Percentiles rank a stretch among this genome's conserved stretches.
These are phyloP conservation scores for Daldinia childiae DNA, from an alignment of 495 filamentous ascomycete genomes.

Conservation along the genomic window DNA sequence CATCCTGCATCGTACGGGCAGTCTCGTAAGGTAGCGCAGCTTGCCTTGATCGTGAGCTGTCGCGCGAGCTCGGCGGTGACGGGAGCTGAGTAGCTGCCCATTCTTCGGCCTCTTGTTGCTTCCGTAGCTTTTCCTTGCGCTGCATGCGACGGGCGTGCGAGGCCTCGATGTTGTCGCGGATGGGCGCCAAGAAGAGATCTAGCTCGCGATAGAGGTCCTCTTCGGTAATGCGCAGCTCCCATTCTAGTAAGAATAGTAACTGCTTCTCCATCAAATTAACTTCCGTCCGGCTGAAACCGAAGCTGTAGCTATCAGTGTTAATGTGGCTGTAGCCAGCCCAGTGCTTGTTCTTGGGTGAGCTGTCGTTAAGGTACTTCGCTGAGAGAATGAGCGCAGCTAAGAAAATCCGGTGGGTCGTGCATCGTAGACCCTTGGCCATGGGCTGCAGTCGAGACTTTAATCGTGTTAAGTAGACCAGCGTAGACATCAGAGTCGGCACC, in stretches of 20 bases:
- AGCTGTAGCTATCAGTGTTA: conserved; percentile 70
- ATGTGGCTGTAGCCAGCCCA: conserved; percentile 94
- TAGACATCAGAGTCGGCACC: conserved; percentile 95
- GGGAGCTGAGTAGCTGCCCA: conserved; percentile 45
- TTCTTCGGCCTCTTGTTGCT: conserved; percentile 46
- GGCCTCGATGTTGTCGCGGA: conserved; percentile 63
- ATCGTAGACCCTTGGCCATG: conserved; percentile 95
- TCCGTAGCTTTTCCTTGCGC: conserved; percentile 54
- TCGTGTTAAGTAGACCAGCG: conserved; percentile 89
- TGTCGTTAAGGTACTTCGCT: conserved; percentile 98
- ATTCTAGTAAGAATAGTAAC: conserved; percentile 90
- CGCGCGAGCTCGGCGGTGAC: conserved; percentile 53
- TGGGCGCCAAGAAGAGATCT: conserved; percentile 86
- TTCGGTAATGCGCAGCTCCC: conserved; percentile 85
- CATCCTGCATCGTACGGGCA: conserved; percentile 42
- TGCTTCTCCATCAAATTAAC: conserved; percentile 99
- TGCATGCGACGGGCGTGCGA: conserved; percentile 55
- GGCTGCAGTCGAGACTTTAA: conserved; percentile 85
- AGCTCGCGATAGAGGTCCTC: conserved; percentile 88
- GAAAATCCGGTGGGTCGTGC: conserved; percentile 98
- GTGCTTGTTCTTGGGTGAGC: conserved; percentile 99
- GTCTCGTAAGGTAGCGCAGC: conserved; percentile 46
- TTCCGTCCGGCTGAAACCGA: conserved; percentile 92
- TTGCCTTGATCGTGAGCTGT: conserved; percentile 46
- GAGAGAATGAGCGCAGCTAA: conserved; percentile 89